Evolutionary conservation across 495 filamentous ascomycete genomes (phyloP).

Genomic region (Penicillium macrosclerotiorum): DNA sequence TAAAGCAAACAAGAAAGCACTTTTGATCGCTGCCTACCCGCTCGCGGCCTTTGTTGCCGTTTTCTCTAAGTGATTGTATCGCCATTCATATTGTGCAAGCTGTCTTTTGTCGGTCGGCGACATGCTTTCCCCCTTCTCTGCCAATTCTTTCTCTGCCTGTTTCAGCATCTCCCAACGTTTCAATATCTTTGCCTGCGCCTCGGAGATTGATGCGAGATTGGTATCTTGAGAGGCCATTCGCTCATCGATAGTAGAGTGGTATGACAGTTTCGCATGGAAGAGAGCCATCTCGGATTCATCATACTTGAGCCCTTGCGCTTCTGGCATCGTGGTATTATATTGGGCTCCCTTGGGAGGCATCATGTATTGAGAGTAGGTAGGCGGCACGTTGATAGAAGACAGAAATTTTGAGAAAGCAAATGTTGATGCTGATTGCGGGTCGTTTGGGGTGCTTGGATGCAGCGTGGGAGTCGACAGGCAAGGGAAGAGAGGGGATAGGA

Average conservation of each 20-base stretch:
- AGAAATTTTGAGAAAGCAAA: not conserved
- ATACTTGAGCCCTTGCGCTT: constrained; percentile 40
- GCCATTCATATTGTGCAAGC: constrained; percentile 40
- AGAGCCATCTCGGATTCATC: constrained; percentile 45
- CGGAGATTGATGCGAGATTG: constrained; percentile 38
- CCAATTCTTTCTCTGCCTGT: constrained; percentile 36
- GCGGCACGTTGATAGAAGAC: no score
- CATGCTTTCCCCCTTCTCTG: constrained; percentile 32
- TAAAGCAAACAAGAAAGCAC: constrained; percentile 6
- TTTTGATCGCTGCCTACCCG: constrained; percentile 9
- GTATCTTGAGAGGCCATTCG: constrained; percentile 34
- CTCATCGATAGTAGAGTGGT: constrained; percentile 39
- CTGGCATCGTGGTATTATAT: constrained; percentile 28
- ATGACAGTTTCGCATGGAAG: constrained; percentile 40
- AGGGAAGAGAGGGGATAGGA: not conserved
- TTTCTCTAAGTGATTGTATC: constrained; percentile 38
- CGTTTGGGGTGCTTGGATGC: not conserved
- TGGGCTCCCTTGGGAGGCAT: constrained; percentile 32
- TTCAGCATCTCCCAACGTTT: constrained; percentile 42
- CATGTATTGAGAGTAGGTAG: not conserved
- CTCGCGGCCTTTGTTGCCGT: constrained; percentile 24
- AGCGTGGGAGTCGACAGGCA: not conserved
- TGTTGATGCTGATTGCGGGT: not conserved
- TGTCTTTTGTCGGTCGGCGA: constrained; percentile 34
- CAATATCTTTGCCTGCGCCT: constrained; percentile 36